Evolutionary conservation across 139 green algal genomes (phyloP), one percentile per base, ranked within the genome.

Genomic region (Picochlorum sp.): DNA sequence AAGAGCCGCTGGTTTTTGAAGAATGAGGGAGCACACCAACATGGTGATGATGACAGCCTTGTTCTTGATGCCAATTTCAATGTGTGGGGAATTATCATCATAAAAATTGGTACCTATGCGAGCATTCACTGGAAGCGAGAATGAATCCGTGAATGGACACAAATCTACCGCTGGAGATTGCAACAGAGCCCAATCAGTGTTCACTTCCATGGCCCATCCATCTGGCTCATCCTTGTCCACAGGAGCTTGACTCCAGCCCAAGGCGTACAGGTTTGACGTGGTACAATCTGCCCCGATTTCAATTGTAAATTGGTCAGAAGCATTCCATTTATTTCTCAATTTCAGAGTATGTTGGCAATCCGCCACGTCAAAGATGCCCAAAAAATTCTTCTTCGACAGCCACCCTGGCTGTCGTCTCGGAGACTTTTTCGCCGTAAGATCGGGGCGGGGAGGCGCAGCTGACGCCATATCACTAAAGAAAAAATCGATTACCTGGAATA

Each of bases 31-130:
- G 13, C 13, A 14, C 14, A 23, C 61, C n/a, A 55, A 18, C 18
- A 66, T 44, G 13, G 13, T 13, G 4, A 55, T 14, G 16, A 20
- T 41, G 4, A 66, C 37, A 13, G 16, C 14, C 15, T 20, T 26
- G 41, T 66, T 66, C 7, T 66, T 28, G 14, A 66, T 41, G 13
- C 61, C 61, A 13, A 66, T 45, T 21, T 54, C 61, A 32, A 66
- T 15, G 24, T 66, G 61, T 3, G 58, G 58, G 3, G 15, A 14
- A 26, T 26, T 32, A 16, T 55, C 24, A 13, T 66, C 20, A 57
- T 56, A 66, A 26, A 55, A 56, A 38, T 66, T 23, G 8, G 15
- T 55, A 18, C 61, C 61, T 20, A 66, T 23, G 15, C 61, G 18
- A 1, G 32, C 26, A 55, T 66, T 32, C 16, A 66, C 34, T 23